Evolutionary conservation across 116 monocot species (phyloP).

Genomic region (Dioscorea cayenensis): DNA sequence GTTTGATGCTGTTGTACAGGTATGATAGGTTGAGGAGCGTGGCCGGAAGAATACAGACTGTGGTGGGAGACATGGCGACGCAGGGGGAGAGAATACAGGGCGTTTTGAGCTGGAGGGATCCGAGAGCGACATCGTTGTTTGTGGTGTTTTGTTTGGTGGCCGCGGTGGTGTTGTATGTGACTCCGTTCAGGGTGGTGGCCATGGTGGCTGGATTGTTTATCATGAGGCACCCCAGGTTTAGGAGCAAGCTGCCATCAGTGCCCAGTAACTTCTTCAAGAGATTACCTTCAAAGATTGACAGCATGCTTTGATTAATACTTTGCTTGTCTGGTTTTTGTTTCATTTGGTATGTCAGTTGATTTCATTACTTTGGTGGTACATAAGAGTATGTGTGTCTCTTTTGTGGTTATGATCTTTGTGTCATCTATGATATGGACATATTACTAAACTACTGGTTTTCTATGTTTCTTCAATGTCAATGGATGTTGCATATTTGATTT

Average conservation of each 20-base stretch:
- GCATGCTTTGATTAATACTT: constrained; percentile 33
- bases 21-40: constrained; percentile 66
- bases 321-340: background rate
- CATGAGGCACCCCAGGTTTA: constrained; percentile 60
- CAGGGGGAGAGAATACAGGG: constrained; percentile 67
- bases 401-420: too few species aligned
- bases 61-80: constrained; percentile 64
- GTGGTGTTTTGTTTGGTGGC: constrained; percentile 35
- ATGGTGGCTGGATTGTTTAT: constrained; percentile 35
- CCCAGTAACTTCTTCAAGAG: constrained; percentile 64
- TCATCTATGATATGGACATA: too few species aligned
- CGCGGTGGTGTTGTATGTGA: constrained; percentile 50
- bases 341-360: background rate
- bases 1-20: background rate
- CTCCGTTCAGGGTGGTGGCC: constrained; percentile 51
- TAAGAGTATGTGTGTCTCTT: too few species aligned
- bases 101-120: constrained; percentile 62
- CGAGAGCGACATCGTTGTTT: constrained; percentile 42
- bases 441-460: too few species aligned
- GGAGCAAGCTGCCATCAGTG: constrained; percentile 53
- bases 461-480: too few species aligned
- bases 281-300: constrained; percentile 50
- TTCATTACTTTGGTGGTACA: background rate
- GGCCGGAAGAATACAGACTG: constrained; percentile 61
- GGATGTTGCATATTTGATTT: too few species aligned